phyloP scores from a whole-genome alignment of 805 yeast species.

The Ogataea wickerhamii region DNA sequence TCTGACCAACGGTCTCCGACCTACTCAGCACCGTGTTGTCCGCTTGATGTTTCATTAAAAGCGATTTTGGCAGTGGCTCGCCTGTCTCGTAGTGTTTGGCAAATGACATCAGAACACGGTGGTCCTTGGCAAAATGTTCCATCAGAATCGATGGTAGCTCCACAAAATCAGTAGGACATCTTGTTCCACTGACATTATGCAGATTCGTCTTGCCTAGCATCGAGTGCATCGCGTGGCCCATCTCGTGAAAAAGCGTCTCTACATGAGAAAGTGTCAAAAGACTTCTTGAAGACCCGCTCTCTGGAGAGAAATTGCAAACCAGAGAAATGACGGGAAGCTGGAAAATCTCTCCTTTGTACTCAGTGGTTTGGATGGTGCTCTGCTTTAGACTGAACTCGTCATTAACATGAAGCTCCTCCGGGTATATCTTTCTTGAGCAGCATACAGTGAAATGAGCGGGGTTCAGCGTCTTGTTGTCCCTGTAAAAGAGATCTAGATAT shows the following conservation, averaged over 20 bases:
- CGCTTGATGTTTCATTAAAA: conserved; percentile 49
- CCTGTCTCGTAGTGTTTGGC: conserved; percentile 72
- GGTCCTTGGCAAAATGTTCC: conserved; percentile 88
- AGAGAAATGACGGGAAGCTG: conserved; percentile 90
- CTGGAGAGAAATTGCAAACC: conserved; percentile 71
- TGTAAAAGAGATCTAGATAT: conserved; percentile 82
- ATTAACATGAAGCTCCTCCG: conserved; percentile 44
- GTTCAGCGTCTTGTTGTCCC: conserved; percentile 69
- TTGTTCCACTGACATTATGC: conserved; percentile 91
- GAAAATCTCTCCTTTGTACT: conserved; percentile 45
- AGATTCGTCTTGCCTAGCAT: conserved; percentile 89
- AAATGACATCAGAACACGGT: conserved; percentile 66
- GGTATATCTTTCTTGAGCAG: conserved; percentile 79
- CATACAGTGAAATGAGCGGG: conserved; percentile 97
- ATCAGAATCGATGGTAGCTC: conserved; percentile 94
- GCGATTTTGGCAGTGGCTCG: conserved; percentile 48
- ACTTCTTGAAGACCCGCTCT: conserved; percentile 41
- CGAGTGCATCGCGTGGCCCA: conserved; percentile 99
- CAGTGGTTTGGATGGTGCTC: conserved; percentile 30
- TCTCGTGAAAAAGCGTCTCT: conserved; percentile 93
- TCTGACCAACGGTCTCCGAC: conserved; percentile 81
- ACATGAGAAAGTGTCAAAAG: conserved; percentile 72
- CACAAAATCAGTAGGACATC: conserved; percentile 95
- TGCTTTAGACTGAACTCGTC: conserved; percentile 34
- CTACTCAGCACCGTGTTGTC: conserved; percentile 53